Percentiles rank a stretch among this genome's conserved stretches.
These are phyloP conservation scores for Ogataea glucozyma DNA, from an alignment of 805 yeast species.

Conservation along the genomic window DNA sequence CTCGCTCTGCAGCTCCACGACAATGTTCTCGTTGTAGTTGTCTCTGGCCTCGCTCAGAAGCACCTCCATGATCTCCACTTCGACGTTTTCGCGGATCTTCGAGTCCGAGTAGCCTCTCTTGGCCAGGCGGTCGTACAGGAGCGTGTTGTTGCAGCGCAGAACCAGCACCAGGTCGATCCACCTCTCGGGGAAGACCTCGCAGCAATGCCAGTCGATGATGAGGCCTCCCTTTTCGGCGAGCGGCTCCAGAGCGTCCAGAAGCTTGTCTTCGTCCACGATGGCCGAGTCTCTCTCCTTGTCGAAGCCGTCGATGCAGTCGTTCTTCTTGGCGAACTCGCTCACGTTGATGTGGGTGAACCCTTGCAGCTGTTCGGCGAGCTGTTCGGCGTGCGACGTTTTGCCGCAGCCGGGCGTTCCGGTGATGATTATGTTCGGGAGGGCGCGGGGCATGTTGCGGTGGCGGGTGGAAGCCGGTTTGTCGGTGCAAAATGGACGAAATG, in stretches of 20 bases:
- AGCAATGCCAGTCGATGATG: conserved; percentile 96
- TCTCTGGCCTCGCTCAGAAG: conserved; percentile 85
- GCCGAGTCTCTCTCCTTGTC: conserved; percentile 84
- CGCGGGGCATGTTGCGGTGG: conserved; percentile 25
- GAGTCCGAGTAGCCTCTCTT: conserved; percentile 76
- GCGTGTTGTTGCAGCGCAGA: conserved; percentile 70
- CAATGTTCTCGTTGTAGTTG: conserved; percentile 74
- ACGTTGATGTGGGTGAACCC: conserved; percentile 61
- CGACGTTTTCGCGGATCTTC: conserved; percentile 88
- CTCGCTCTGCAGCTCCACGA: conserved; percentile 77
- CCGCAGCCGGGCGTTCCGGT: conserved; percentile 98
- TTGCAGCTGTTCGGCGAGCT: conserved; percentile 51
- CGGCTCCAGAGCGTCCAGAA: conserved; percentile 78
- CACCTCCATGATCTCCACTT: conserved; percentile 96
- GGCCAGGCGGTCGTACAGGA: conserved; percentile 71
- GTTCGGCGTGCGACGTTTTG: conserved; percentile 68
- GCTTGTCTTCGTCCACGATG: conserved; percentile 89
- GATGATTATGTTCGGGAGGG: conserved; percentile 72
- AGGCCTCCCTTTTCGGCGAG: conserved; percentile 81
- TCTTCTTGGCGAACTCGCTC: conserved; percentile 78
- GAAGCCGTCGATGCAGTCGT: conserved; percentile 76
- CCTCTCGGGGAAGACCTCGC: conserved; percentile 92
- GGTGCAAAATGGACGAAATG: too few species aligned
- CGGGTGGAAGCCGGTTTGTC: too few species aligned
- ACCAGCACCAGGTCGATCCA: conserved; percentile 92